Evolutionary conservation across 2,329 filamentous ascomycete species (phyloP).

Genomic region (Geosmithia flava): DNA sequence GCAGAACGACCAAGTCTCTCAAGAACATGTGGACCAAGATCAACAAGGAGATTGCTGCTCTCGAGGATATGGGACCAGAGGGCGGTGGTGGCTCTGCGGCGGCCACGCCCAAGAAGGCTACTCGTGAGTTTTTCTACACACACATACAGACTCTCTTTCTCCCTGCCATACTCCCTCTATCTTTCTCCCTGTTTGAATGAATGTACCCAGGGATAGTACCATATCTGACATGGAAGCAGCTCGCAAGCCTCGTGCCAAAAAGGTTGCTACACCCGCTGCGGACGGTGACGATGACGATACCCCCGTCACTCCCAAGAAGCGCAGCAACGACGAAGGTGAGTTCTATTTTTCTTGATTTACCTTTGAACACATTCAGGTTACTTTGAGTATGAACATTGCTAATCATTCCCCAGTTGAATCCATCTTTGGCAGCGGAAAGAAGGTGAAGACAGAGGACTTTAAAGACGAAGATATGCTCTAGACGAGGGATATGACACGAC

Average conservation of each 20-base stretch:
- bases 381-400: too few species aligned
- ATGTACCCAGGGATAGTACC: too few species aligned
- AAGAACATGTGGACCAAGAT: conserved; percentile 23
- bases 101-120: conserved; percentile 8
- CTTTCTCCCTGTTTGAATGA: background rate
- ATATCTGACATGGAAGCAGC: conserved; percentile 4
- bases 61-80: conserved; percentile 12
- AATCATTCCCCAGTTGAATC: too few species aligned
- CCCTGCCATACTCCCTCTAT: background rate
- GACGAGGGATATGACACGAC: too few species aligned
- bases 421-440: too few species aligned
- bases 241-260: conserved; percentile 10
- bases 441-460: too few species aligned
- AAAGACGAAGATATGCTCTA: too few species aligned
- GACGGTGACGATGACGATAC: background rate
- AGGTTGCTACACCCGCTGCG: conserved; percentile 1
- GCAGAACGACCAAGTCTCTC: conserved; percentile 23
- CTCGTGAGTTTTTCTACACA: conserved; percentile 12
- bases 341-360: background rate
- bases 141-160: background rate
- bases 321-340: background rate
- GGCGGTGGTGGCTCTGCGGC: conserved; percentile 1
- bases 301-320: conserved; percentile 2
- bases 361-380: too few species aligned
- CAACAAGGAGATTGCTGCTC: conserved; percentile 19